Percentiles rank a stretch among this genome's conserved stretches.
These are phyloP conservation scores for Candida odintsovae DNA, from an alignment of 805 yeast genomes.

Conservation along the genomic window DNA sequence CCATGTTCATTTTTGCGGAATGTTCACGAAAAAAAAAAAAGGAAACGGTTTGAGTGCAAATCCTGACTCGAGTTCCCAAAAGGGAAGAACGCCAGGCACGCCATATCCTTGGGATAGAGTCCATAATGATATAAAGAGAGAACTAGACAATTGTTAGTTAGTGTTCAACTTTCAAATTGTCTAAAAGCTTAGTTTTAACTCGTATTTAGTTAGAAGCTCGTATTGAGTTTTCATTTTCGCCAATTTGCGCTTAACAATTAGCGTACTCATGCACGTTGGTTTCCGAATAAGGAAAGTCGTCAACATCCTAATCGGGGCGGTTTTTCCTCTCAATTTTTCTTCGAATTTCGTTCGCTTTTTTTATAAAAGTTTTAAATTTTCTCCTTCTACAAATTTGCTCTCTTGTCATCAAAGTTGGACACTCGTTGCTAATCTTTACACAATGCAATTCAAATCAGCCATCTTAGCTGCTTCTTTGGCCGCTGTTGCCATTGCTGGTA, in stretches of 20 bases:
- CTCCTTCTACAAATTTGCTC: not conserved
- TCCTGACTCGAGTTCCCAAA: too few relatives aligned
- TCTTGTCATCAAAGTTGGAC: not conserved
- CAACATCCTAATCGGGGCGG: slow-evolving; percentile 1
- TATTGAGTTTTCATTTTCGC: not conserved
- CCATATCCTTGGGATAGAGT: too few relatives aligned
- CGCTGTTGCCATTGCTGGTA: slow-evolving; percentile 40
- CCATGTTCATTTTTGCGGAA: too few relatives aligned
- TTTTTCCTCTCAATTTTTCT: not conserved
- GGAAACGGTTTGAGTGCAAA: too few relatives aligned
- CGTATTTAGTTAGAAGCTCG: too few relatives aligned
- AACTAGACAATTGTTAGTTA: not conserved
- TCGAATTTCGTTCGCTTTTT: not conserved
- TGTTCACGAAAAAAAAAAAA: too few relatives aligned
- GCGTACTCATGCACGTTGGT: not conserved
- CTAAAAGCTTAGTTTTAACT: too few relatives aligned
- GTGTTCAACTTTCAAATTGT: not conserved
- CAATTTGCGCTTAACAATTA: not conserved
- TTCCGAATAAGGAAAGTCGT: slow-evolving; percentile 1
- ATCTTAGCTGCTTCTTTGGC: slow-evolving; percentile 44
- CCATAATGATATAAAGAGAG: not conserved
- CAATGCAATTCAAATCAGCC: slow-evolving; percentile 53
- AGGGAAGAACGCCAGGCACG: too few relatives aligned
- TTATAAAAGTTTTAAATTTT: not conserved
- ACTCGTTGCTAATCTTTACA: not conserved